Evolutionary conservation across 495 filamentous ascomycete species (phyloP), one percentile per base, ranked within the genome.

Genomic region (Penicillium atrosanguineum): DNA sequence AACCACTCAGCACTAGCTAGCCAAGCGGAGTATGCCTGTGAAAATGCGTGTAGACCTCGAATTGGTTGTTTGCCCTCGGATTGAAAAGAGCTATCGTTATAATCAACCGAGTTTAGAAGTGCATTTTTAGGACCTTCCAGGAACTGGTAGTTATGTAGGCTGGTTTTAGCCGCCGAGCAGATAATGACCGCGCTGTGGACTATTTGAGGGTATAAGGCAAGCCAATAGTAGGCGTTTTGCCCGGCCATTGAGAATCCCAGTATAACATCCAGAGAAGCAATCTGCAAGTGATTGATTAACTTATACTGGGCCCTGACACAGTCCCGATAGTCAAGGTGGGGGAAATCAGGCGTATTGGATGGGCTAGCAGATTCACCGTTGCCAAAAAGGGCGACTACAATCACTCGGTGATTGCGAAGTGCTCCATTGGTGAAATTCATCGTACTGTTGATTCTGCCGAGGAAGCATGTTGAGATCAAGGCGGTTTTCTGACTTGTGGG

Each of bases 321-420:
- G 59, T 86, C 85, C 52, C 82, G 78, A 58, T 82, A 83, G 53
- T 85, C 75, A 7, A 79, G 70, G n/a, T 76, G 65, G 7, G 84
- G 84, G 49, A 84, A 87, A 41, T 69, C 54, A 1, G 76, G 66
- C 26, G 74, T 83, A 40, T 81, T 82, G 20, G 83, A 86, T 6
- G 84, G 85, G 26, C 82, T 83, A 0, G 77, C 80, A 1, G 83
- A 87, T 68, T 88, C 77, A 31, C 83, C 83, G 58, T 87, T 87
- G 21, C 85, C 85, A 41, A 88, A 82, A 5, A 87, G 69, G 0
- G 84, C 85, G 15, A 84, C 73, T 51, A 87, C 73, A 48, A 88
- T 75, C 44, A 88, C 83, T 50, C 80, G 77, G 47, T 74, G 62
- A 6, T 79, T 73, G 49, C 71, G 68, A 20, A 86, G 66, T 0